A percentile compares a stretch with the other conserved stretches of the same genome.
phyloP scores from a whole-genome alignment of 805 yeast genomes.

The Wickerhamomyces pijperi region DNA sequence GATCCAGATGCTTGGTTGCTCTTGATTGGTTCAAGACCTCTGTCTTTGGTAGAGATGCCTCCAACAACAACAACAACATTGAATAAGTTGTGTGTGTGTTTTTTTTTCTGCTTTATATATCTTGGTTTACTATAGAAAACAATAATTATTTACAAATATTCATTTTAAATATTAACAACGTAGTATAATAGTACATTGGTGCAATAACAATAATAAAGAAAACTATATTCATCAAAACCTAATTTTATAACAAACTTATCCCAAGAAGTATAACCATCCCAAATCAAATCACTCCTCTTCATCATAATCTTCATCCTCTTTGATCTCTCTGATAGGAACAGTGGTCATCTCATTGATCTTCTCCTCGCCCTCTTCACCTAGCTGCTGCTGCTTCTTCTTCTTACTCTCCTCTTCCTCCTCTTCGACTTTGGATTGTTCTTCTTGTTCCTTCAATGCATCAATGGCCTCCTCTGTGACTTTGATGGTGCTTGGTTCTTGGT shows the following conservation, averaged over 20 bases:
- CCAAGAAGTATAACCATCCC: not conserved
- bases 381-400: no score
- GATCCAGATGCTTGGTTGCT: conserved; percentile 77
- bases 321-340: conserved; percentile 26
- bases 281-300: conserved; percentile 20
- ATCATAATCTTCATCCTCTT: conserved; percentile 28
- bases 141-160: no score
- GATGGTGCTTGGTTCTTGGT: not conserved
- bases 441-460: conserved; percentile 21
- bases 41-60: conserved; percentile 81
- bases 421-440: conserved; percentile 22
- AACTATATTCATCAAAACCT: no score
- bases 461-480: conserved; percentile 17
- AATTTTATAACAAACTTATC: no score
- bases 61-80: conserved; percentile 13
- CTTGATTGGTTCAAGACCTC: conserved; percentile 85
- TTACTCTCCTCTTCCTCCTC: conserved; percentile 19
- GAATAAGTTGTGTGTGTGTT: not conserved
- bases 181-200: no score
- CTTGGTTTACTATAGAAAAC: not conserved
- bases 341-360: conserved; percentile 16
- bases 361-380: no score
- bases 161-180: no score
- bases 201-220: no score
- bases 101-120: no score